Base-by-base conservation (phyloP, 768 basidiomycete genomes). In the Termitomyces sp. region DNA sequence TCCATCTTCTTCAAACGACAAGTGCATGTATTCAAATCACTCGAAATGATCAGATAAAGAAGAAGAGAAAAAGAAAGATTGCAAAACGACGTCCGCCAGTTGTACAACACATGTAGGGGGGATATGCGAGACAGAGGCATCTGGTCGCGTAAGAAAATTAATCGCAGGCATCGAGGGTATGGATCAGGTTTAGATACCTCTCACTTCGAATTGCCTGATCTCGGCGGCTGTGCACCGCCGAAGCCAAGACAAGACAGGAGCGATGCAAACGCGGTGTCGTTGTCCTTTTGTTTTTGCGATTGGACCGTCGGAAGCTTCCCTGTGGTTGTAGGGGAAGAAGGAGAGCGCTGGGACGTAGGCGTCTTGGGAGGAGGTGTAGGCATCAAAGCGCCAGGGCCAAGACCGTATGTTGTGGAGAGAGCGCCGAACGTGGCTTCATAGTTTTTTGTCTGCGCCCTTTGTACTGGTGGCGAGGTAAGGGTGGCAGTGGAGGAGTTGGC, bases 361-460 rank as follows among this genome's bases (percentile, higher is more conserved):
- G 50, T 4, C 4, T 36, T 24, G 15, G 51, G 44, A 13, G 12
- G 28, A 31, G 57, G 52, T 2, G 52, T 58, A 20, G 52, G 52
- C 5, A 42, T 31, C 7, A 41, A 13, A 16, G 46, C 34, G 6
- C 52, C 37, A 18, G 51, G n/a, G 22, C 52, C 57, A 37, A 68
- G 58, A 36, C 68, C 68, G 29, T 65, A 70, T 6, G 60, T 57
- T 1, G 66, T 60, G 2, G 62, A 56, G 26, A 69, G 54, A 1
- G 55, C 47, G 31, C 63, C 62, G 28, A 67, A 68, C 4, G 67
- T 62, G 39, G 67, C 56, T 51, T 67, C 67, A 33, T 63, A 68
- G 45, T 68, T 58, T 54, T 66, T 65, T 12, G 60, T 45, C 9
- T 48, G 54, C 4, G 53, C 26, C 13, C 52, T 55, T 29, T 56